A percentile compares a stretch with the other conserved stretches of the same genome.
Conservation (phyloP, 2,329 filamentous ascomycete genomes). For the Curvularia lunata region DNA sequence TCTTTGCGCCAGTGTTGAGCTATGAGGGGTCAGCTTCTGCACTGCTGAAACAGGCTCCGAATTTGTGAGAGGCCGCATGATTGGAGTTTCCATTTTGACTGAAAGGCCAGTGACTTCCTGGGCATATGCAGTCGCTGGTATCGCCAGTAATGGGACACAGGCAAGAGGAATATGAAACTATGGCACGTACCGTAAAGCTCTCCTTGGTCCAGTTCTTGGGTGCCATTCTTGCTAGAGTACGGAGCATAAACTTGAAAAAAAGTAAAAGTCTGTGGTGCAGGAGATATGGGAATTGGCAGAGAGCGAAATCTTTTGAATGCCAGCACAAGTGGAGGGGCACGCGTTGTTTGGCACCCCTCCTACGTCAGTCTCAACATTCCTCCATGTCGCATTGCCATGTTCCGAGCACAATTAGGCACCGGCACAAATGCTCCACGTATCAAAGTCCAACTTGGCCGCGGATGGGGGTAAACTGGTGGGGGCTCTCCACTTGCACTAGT, state of each 20-base stretch:
- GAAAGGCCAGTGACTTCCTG: too few relatives aligned
- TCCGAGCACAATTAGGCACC: slow-evolving; percentile 15
- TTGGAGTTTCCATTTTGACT: not conserved
- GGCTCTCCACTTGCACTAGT: slow-evolving; percentile 13
- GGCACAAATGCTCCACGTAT: slow-evolving; percentile 17
- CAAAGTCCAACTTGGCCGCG: slow-evolving; percentile 15
- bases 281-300: slow-evolving; percentile 10
- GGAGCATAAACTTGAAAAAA: slow-evolving; percentile 26
- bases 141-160: not conserved
- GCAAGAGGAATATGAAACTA: not conserved
- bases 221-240: slow-evolving; percentile 39
- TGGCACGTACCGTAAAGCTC: slow-evolving; percentile 30
- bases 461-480: slow-evolving; percentile 11
- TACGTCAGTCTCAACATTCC: slow-evolving; percentile 17
- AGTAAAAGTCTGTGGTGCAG: slow-evolving; percentile 14
- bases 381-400: slow-evolving; percentile 2
- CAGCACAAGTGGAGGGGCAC: slow-evolving; percentile 10
- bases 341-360: slow-evolving; percentile 16
- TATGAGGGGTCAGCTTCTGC: slow-evolving; percentile 16
- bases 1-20: slow-evolving; percentile 69
- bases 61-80: not conserved
- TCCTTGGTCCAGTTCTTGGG: slow-evolving; percentile 49
- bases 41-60: not conserved
- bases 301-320: slow-evolving; percentile 13
- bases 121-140: not conserved